Evolutionary conservation across 176 grass and related monocot species (phyloP).

Genomic region (Ampelocalamus luodianensis): DNA sequence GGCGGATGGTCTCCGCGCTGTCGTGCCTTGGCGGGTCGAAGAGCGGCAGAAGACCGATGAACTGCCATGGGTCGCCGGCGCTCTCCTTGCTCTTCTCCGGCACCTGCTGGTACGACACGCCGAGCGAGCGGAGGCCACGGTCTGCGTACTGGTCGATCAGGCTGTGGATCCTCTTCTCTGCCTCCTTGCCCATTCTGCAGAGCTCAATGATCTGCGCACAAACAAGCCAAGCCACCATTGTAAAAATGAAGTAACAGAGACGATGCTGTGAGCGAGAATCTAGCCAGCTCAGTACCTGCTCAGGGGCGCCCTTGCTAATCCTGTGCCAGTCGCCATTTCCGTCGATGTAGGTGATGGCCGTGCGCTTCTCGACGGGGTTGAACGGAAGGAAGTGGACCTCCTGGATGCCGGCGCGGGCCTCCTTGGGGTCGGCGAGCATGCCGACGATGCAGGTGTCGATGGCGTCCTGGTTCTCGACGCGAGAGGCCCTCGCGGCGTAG

Average conservation of each 20-base stretch:
- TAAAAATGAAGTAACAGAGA: too few species aligned
- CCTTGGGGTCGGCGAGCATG: constrained; percentile 90
- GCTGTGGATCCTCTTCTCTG: constrained; percentile 66
- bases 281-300: constrained; percentile 36
- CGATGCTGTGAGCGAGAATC: not conserved
- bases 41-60: constrained; percentile 80
- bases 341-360: constrained; percentile 92
- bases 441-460: constrained; percentile 86
- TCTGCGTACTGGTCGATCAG: constrained; percentile 88
- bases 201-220: constrained; percentile 81
- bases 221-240: not conserved
- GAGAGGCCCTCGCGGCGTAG: constrained; percentile 77
- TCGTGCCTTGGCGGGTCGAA: constrained; percentile 93
- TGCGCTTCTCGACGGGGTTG: constrained; percentile 94
- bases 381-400: constrained; percentile 96
- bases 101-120: constrained; percentile 76
- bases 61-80: constrained; percentile 71
- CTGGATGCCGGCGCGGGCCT: constrained; percentile 76
- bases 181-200: constrained; percentile 66
- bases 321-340: constrained; percentile 77
- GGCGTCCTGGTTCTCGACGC: constrained; percentile 95
- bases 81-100: constrained; percentile 78
- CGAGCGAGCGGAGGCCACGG: constrained; percentile 77
- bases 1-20: constrained; percentile 92
- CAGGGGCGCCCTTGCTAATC: constrained; percentile 89